Percentiles rank a stretch among this genome's conserved stretches.
phyloP scores from a whole-genome alignment of 75 land plant genomes.

The Pseudotsuga menziesii region DNA sequence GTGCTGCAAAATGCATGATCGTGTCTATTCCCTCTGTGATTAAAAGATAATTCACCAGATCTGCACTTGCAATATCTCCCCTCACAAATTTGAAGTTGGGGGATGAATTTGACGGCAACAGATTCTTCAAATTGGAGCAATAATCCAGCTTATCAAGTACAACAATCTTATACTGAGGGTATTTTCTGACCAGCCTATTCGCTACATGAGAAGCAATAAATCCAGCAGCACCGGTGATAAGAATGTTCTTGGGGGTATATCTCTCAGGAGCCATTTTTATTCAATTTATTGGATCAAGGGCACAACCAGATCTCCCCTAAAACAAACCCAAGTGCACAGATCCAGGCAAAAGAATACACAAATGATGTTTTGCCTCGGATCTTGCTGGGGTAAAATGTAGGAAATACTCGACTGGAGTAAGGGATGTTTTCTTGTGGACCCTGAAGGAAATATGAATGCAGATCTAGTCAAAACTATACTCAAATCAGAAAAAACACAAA shows the following conservation, averaged over 20 bases:
- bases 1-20: slow-evolving; percentile 82
- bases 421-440: no score
- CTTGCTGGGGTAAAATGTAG: no score
- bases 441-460: no score
- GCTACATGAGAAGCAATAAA: slow-evolving; percentile 79
- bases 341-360: no score
- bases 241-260: slow-evolving; percentile 62
- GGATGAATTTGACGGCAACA: slow-evolving; percentile 40
- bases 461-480: no score
- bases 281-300: no score
- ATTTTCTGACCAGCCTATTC: slow-evolving; percentile 55
- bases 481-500: no score
- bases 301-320: no score
- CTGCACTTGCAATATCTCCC: slow-evolving; percentile 72
- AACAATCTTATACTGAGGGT: slow-evolving; percentile 73
- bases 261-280: slow-evolving; percentile 3
- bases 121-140: slow-evolving; percentile 67
- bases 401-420: no score
- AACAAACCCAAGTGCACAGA: no score
- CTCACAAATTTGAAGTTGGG: slow-evolving; percentile 73
- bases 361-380: no score
- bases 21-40: slow-evolving; percentile 74
- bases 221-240: slow-evolving; percentile 79
- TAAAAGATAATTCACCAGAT: slow-evolving; percentile 70
- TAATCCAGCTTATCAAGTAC: slow-evolving; percentile 81